Evolutionary conservation across 345 rosid genomes (phyloP), one percentile per base, ranked within the genome.

Genomic region (Erodium maritimum): DNA sequence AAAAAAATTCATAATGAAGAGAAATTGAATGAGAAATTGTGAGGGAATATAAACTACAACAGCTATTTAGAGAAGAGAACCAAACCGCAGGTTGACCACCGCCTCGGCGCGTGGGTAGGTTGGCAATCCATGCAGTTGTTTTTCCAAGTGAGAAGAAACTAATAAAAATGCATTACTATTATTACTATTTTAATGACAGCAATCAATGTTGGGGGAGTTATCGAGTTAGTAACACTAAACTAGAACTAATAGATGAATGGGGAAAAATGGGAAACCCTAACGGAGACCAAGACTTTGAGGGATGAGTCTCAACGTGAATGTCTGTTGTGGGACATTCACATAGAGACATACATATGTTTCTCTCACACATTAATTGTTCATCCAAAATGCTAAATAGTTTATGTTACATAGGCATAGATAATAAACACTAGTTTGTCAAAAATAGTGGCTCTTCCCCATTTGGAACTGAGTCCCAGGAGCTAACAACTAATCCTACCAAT

Each of bases 241-340:
- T 7, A 25, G 7, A 25, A 25, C 33, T 25, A 25, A 25, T 25
- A 25, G 7, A 25, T 17, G 55, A 21, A 60, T n/a, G 69, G 69
- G 60, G 60, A 59, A 66, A 48, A 67, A 66, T 67, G 72, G 58
- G 78, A 74, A 75, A 77, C 71, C 70, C 71, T 60, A 72, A 64
- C 63, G 55, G 54, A 64, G 74, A 72, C 72, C 73, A 52, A 77
- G 75, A 37, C 66, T 74, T 76, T 68, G 37, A 60, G 75, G 64
- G 71, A 75, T 65, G 68, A 61, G 71, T 37, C 60, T 75, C 81
- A 60, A 74, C 79, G 73, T 80, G 87, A 82, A 85, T 85, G 91
- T 82, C 80, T 74, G 91, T 80, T 78, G 69, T 74, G 74, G 70
- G 67, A 76, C 78, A 81, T 84, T 73, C 84, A 80, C 84, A 67